Base-by-base conservation (phyloP, 495 filamentous ascomycete species). In the Annulohypoxylon nitens region DNA sequence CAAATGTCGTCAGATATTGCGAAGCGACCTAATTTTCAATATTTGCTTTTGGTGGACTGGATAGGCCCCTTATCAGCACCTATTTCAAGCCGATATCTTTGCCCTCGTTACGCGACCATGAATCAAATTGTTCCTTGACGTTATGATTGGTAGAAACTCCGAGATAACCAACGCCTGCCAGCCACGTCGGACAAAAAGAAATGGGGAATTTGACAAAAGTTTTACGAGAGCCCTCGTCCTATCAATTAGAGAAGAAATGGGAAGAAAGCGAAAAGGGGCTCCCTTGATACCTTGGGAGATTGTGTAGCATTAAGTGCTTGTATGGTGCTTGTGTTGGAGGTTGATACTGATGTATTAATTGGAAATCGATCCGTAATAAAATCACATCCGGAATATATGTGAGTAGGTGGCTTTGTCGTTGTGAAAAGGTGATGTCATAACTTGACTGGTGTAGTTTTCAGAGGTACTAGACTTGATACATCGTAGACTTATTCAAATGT, bases 131-230 rank as follows among this genome's bases (percentile, higher is more conserved):
- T 26, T 18, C 20, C 18, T 36, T 11, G 23, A 12, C 16, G 25
- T 48, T 69, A 9, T 60, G 30, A 69, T 71, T 75, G 73, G 68
- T 69, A 64, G 73, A n/a, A 1, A n/a, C 20, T 14, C 34, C 23
- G n/a, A 59, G 14, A 68, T 58, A 48, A 37, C 71, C 71, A 74
- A 70, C 71, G 14, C 67, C 30, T 67, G 58, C 48, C 23, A 67
- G 71, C 71, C 71, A 74, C 71, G 71, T 74, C n/a, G 61, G 53
- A 51, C 16, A 67, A 20, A 47, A 66, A 67, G 59, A 63, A 70
- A 67, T 66, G 71, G 59, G 14, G 59, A 64, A 63, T 10, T 64
- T 43, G 51, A 48, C 41, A 45, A 67, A 64, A 7, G 5, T 64
- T 67, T 66, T 25, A 64, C 9, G 62, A 16, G 23, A 47, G 61